These are phyloP conservation scores for Venturia nashicola DNA, from an alignment of 2,329 filamentous ascomycete genomes.

Conservation along the genomic window DNA sequence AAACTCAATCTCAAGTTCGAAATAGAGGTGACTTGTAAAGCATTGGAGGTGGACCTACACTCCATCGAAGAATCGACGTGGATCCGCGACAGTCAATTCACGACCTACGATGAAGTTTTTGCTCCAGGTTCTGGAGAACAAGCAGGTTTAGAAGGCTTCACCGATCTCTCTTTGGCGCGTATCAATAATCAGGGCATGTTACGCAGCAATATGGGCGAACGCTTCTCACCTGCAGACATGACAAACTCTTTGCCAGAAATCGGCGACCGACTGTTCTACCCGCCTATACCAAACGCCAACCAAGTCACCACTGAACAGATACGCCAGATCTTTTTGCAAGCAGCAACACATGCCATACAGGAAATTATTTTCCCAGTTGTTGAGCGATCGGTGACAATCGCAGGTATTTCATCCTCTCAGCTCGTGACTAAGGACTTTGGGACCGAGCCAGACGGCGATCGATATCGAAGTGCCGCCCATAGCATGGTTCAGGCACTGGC, in stretches of 20 bases:
- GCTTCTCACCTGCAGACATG: slow-evolving; percentile 66
- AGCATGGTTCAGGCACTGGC: slow-evolving; percentile 93
- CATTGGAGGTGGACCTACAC: slow-evolving; percentile 83
- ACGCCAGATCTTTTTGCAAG: slow-evolving; percentile 65
- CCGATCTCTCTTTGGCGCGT: slow-evolving; percentile 51
- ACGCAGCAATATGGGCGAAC: slow-evolving; percentile 38
- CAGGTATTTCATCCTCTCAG: slow-evolving; percentile 89
- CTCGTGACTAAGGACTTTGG: slow-evolving; percentile 95
- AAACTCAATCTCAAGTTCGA: slow-evolving; percentile 98
- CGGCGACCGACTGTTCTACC: slow-evolving; percentile 65
- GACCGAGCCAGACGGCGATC: slow-evolving; percentile 80
- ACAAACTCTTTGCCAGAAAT: slow-evolving; percentile 76
- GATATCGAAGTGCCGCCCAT: slow-evolving; percentile 72
- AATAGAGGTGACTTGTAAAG: slow-evolving; percentile 94
- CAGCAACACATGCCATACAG: slow-evolving; percentile 78
- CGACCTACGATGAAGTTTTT: slow-evolving; percentile 47
- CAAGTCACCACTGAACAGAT: slow-evolving; percentile 59
- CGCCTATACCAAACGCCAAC: slow-evolving; percentile 58
- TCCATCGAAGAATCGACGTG: slow-evolving; percentile 76
- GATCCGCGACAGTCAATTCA: slow-evolving; percentile 63
- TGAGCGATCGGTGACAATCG: slow-evolving; percentile 93
- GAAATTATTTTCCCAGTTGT: slow-evolving; percentile 98
- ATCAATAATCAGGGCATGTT: slow-evolving; percentile 55
- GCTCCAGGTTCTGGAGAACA: slow-evolving; percentile 43
- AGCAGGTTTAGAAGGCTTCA: slow-evolving; percentile 60